These are phyloP conservation scores for Lepiota brunneoincarnata DNA, from an alignment of 768 basidiomycete genomes.

Conservation along the genomic window DNA sequence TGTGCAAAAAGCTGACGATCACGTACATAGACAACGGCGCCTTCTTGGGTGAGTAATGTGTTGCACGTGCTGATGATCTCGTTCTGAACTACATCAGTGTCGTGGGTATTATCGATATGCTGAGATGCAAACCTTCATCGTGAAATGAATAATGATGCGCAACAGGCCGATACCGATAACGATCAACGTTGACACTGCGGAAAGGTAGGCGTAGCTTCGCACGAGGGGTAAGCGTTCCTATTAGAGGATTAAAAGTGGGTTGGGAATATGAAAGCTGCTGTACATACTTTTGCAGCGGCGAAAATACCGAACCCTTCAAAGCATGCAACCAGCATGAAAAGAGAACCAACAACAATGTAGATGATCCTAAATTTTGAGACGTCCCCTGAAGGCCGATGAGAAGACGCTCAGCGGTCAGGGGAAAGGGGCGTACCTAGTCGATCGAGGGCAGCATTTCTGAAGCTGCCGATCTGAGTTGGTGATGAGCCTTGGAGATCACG, in stretches of 20 bases:
- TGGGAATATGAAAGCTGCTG: not conserved
- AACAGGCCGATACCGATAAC: constrained; percentile 51
- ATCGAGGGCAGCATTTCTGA: constrained; percentile 49
- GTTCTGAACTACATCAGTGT: constrained; percentile 31
- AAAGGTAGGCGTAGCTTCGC: constrained; percentile 54
- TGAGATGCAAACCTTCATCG: constrained; percentile 49
- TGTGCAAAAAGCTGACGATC: not conserved
- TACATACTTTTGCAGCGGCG: constrained; percentile 49
- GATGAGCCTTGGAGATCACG: not conserved
- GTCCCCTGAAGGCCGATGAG: constrained; percentile 26
- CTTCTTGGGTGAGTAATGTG: constrained; percentile 32
- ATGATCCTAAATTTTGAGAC: constrained; percentile 47
- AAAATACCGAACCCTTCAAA: constrained; percentile 59
- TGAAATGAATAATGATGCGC: constrained; percentile 63
- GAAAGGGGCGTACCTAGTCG: constrained; percentile 39
- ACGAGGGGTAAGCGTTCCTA: constrained; percentile 57
- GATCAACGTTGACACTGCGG: constrained; percentile 43
- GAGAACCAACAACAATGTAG: constrained; percentile 55
- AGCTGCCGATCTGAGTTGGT: constrained; percentile 53
- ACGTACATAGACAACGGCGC: constrained; percentile 35
- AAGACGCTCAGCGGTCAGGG: not conserved
- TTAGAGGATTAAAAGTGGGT: not conserved
- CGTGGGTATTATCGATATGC: not conserved
- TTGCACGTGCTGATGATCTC: constrained; percentile 61
- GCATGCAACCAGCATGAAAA: constrained; percentile 48